Conservation (phyloP, 2,329 filamentous ascomycete genomes). For the Anthostomella pinea region DNA sequence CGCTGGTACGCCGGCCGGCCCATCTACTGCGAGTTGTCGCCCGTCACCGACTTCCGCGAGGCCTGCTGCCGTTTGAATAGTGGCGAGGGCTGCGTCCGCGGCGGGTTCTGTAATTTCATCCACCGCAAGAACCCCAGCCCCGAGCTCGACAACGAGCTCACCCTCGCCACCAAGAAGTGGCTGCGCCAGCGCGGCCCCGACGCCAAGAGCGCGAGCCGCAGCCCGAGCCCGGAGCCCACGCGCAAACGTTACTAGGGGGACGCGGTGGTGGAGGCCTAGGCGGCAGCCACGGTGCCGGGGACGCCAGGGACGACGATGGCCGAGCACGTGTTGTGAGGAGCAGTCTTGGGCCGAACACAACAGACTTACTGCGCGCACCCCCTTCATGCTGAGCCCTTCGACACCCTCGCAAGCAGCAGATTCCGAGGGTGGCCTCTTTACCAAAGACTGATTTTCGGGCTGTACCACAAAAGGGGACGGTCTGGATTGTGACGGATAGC, state of each 20-base stretch:
- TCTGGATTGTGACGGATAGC: too few species aligned
- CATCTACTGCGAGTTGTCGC: slow-evolving; percentile 96
- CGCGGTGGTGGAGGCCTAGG: background rate
- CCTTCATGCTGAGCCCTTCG: too few species aligned
- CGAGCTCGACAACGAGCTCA: slow-evolving; percentile 84
- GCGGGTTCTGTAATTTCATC: slow-evolving; percentile 99
- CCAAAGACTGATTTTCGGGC: too few species aligned
- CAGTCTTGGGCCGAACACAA: too few species aligned
- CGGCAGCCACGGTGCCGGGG: background rate
- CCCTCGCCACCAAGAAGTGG: slow-evolving; percentile 94
- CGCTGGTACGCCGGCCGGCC: slow-evolving; percentile 96
- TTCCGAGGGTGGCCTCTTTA: too few species aligned
- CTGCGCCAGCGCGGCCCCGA: slow-evolving; percentile 80
- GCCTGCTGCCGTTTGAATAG: slow-evolving; percentile 93
- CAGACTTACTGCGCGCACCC: too few species aligned
- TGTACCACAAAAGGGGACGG: too few species aligned
- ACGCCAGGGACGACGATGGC: background rate
- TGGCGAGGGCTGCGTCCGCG: slow-evolving; percentile 91
- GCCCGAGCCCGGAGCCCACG: slow-evolving; percentile 81
- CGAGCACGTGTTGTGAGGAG: too few species aligned
- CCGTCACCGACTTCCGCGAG: slow-evolving; percentile 97
- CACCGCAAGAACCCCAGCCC: slow-evolving; percentile 91
- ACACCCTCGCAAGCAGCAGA: too few species aligned
- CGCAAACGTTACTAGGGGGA: slow-evolving; percentile 62
- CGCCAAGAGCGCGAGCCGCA: slow-evolving; percentile 75